Evolutionary conservation across 768 basidiomycete genomes (phyloP).

Genomic region (Termitomyces sp.): DNA sequence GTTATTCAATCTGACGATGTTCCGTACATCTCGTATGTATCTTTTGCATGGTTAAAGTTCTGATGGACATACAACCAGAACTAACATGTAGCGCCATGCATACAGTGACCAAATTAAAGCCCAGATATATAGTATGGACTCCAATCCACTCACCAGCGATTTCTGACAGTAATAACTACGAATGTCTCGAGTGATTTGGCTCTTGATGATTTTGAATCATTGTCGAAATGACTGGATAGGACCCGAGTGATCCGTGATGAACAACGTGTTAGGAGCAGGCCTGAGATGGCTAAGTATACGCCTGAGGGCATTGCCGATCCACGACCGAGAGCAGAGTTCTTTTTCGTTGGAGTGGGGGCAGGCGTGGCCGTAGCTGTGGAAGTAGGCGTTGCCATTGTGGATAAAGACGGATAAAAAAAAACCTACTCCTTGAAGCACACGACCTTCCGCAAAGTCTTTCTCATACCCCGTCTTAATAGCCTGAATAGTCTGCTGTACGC

Average conservation of each 20-base stretch:
- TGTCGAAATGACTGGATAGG: not conserved
- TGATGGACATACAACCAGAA: not conserved
- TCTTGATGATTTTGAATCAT: constrained; percentile 9
- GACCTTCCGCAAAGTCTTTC: constrained; percentile 42
- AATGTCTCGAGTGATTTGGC: constrained; percentile 12
- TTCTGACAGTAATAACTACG: not conserved
- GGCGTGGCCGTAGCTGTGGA: constrained; percentile 4
- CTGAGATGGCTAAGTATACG: constrained; percentile 6
- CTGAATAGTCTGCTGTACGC: constrained; percentile 18
- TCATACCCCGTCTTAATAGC: constrained; percentile 44
- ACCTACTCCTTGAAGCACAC: constrained; percentile 58
- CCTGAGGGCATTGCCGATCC: constrained; percentile 1
- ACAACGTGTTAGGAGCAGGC: not conserved
- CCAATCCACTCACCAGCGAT: no score
- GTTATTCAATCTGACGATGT: not conserved
- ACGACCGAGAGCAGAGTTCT: constrained; percentile 11
- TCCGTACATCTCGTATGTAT: not conserved
- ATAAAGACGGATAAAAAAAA: not conserved
- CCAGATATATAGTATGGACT: no score
- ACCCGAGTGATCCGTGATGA: no score
- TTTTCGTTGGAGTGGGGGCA: not conserved
- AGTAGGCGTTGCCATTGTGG: constrained; percentile 1
- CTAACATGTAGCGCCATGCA: not conserved
- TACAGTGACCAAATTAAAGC: not conserved
- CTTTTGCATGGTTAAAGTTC: no score